Conservation (phyloP, 2,329 filamentous ascomycete species). For the Penicillium sp. region DNA sequence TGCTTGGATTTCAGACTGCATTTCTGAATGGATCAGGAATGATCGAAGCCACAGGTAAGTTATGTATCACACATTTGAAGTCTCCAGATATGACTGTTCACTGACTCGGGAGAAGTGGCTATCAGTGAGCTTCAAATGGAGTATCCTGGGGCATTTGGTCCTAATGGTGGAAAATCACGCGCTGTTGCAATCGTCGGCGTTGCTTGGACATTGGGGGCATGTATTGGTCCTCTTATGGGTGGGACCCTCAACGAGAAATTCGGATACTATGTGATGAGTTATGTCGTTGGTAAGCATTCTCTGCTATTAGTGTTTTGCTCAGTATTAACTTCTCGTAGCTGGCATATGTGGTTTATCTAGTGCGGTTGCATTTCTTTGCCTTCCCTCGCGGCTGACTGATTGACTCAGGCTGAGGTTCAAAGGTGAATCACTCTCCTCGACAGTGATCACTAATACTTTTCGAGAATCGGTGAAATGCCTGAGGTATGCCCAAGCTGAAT, state of each 20-base stretch:
- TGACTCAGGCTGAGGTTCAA: not conserved
- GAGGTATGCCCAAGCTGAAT: not conserved
- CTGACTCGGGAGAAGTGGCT: not conserved
- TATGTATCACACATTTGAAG: accelerated
- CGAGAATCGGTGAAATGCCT: too few relatives aligned
- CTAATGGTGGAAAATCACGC: not conserved
- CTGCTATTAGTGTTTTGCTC: not conserved
- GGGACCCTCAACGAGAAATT: not conserved
- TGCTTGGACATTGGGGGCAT: not conserved
- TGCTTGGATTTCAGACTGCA: not conserved
- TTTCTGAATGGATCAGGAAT: not conserved
- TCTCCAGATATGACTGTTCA: not conserved
- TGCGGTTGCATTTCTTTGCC: not conserved
- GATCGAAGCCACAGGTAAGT: not conserved
- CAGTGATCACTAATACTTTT: not conserved
- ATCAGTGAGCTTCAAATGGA: not conserved
- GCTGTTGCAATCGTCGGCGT: not conserved
- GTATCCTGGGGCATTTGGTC: not conserved
- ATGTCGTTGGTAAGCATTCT: not conserved
- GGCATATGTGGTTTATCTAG: not conserved
- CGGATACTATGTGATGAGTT: not conserved
- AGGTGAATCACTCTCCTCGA: not conserved
- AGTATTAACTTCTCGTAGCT: not conserved
- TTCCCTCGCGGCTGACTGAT: not conserved
- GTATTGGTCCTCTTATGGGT: not conserved